Evolutionary conservation across 306 rosid genomes (phyloP).

Genomic region (Trifolium dubium): DNA sequence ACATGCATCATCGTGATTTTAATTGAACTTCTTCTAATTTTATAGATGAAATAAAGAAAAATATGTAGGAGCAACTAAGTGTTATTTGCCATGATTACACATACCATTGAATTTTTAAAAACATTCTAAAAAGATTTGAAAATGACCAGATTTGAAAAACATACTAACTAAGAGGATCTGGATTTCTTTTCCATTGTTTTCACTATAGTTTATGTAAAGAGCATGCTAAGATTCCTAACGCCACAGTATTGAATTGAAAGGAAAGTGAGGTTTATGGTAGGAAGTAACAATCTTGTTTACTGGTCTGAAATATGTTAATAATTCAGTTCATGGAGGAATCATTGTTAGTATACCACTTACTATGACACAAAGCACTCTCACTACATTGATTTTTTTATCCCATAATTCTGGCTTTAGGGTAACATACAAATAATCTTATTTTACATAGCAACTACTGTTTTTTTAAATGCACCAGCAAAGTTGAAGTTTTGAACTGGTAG

Average conservation of each 20-base stretch:
- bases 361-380: not conserved
- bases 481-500: constrained; percentile 11
- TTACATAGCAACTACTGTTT: constrained; percentile 15
- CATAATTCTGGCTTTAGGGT: constrained; percentile 2
- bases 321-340: constrained; percentile 3
- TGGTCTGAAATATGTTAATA: not conserved
- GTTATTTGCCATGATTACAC: too few relatives aligned
- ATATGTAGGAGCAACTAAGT: too few relatives aligned
- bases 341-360: not conserved
- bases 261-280: not conserved
- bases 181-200: constrained; percentile 13
- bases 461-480: not conserved
- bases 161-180: not conserved
- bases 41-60: too few relatives aligned
- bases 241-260: constrained; percentile 4
- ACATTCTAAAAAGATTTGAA: not conserved
- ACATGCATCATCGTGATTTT: too few relatives aligned
- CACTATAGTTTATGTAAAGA: not conserved
- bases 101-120: too few relatives aligned
- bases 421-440: not conserved
- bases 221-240: not conserved
- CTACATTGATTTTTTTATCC: constrained; percentile 13
- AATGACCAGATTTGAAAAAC: not conserved
- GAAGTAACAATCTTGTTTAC: not conserved
- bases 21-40: too few relatives aligned